Evolutionary conservation across 371 early-diverging fungal species (phyloP), one percentile per base, ranked within the genome.

Genomic region (Mortierella sp.): DNA sequence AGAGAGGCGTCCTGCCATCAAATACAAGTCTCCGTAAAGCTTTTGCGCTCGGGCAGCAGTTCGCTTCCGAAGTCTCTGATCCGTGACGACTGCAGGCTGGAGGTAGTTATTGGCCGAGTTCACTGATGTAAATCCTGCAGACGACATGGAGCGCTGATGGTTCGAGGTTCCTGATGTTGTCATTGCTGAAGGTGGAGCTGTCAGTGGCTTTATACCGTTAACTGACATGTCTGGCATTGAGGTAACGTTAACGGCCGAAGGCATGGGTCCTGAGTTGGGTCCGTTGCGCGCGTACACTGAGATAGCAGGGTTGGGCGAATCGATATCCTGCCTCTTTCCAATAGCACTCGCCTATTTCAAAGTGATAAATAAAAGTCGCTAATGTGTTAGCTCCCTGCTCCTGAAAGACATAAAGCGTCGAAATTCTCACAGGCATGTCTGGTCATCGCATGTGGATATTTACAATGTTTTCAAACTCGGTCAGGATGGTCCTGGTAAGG

Each of bases 21-120:
- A 75, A 83, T 93, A 95, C 68, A 96, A 85, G 86, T 97, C 97
- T 2, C 93, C 96, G 31, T 96, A 82, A 28, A 97, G 79, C 77
- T 97, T 97, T 76, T 93, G 92, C 34, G 94, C 93, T 50, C 97
- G 83, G 1, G 94, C 95, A 24, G 95, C 95, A 8, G 97, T 95
- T 48, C 96, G 79, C 81, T 91, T 93, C 76, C 91, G 86, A 47
- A 81, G 72, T 38, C 80, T 81, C 60, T 77, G 88, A n/a, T 89
- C 89, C 26, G 86, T 82, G 48, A 85, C 78, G 34, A 85, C 82
- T 34, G 75, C 48, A 10, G 86, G 47, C 45, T 85, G 86, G 9
- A 76, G 80, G 24, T 85, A 85, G 24, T 78, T 76, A 42, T 48
- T 77, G 34, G 70, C 31, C 19, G 86, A 70, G n/a, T 48, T 74